These are phyloP conservation scores for Brassica juncea DNA, from an alignment of 345 rosid species.

Conservation along the genomic window DNA sequence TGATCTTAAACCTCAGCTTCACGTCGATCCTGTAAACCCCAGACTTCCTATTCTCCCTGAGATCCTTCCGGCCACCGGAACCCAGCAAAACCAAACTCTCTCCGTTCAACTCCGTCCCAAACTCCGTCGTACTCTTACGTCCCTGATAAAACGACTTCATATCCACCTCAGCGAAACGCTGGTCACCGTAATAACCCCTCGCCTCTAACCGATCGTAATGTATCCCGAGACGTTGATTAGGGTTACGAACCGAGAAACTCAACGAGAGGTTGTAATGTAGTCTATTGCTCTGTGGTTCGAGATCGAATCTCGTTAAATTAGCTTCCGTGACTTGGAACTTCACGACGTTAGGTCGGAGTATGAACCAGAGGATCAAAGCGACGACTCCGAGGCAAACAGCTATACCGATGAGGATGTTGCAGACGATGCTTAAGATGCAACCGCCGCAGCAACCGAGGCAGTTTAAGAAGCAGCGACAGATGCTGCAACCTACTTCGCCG, in stretches of 20 bases:
- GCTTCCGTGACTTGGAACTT: constrained; percentile 49
- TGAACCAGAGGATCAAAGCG: constrained; percentile 56
- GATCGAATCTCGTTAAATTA: constrained; percentile 44
- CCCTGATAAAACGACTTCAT: constrained; percentile 66
- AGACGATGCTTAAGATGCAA: constrained; percentile 37
- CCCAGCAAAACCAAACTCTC: constrained; percentile 33
- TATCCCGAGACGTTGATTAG: constrained; percentile 57
- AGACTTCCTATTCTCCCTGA: constrained; percentile 38
- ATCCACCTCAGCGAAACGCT: constrained; percentile 33
- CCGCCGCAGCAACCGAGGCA: constrained; percentile 42
- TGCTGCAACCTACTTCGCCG: constrained; percentile 7
- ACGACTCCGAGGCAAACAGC: constrained; percentile 44
- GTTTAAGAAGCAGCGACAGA: constrained; percentile 11
- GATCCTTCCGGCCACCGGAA: constrained; percentile 28
- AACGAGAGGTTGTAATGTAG: constrained; percentile 46
- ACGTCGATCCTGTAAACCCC: constrained; percentile 56
- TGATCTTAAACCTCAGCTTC: constrained; percentile 51
- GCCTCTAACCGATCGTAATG: constrained; percentile 53
- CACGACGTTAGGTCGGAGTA: constrained; percentile 54
- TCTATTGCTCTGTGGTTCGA: constrained; percentile 30
- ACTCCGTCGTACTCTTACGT: constrained; percentile 57
- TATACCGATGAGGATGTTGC: constrained; percentile 43
- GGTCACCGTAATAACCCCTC: constrained; percentile 44
- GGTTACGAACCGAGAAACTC: constrained; percentile 55
- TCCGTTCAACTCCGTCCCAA: constrained; percentile 45